Conservation (phyloP, 441 rosid species). For the Viola pubescens region DNA sequence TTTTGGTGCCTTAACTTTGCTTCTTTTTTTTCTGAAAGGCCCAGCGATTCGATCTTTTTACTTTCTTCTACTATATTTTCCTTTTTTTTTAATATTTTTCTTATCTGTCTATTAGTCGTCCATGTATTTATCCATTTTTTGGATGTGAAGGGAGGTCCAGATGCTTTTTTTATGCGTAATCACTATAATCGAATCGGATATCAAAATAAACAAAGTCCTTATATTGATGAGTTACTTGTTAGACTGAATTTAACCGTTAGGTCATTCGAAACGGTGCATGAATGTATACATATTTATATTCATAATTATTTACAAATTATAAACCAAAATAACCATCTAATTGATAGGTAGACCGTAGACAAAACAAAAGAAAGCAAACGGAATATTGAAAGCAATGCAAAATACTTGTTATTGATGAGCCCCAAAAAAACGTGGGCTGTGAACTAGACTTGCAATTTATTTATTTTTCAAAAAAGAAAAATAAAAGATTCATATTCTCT, state of each 20-base stretch:
- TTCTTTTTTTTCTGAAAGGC: neutral
- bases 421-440: too few relatives aligned
- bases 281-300: neutral
- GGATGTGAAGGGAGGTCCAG: conserved; percentile 10
- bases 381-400: too few relatives aligned
- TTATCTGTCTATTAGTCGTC: neutral
- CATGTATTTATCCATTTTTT: neutral
- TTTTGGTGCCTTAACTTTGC: conserved; percentile 23
- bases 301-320: too few relatives aligned
- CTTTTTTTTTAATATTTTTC: neutral
- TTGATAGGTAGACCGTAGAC: too few relatives aligned
- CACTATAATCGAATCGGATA: neutral
- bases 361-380: too few relatives aligned
- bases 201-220: neutral
- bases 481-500: too few relatives aligned
- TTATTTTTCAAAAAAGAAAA: too few relatives aligned
- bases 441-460: too few relatives aligned
- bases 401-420: too few relatives aligned
- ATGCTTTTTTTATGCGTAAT: conserved; percentile 19
- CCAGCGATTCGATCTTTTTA: conserved; percentile 15
- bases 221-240: too few relatives aligned
- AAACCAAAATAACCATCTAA: neutral
- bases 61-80: conserved; percentile 5
- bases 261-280: neutral
- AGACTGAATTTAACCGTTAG: too few relatives aligned